Percentiles rank a stretch among this genome's conserved stretches.
Evolutionary conservation across 371 early-diverging fungal species (phyloP).

Genomic region (Syncephalis plumigaleata): DNA sequence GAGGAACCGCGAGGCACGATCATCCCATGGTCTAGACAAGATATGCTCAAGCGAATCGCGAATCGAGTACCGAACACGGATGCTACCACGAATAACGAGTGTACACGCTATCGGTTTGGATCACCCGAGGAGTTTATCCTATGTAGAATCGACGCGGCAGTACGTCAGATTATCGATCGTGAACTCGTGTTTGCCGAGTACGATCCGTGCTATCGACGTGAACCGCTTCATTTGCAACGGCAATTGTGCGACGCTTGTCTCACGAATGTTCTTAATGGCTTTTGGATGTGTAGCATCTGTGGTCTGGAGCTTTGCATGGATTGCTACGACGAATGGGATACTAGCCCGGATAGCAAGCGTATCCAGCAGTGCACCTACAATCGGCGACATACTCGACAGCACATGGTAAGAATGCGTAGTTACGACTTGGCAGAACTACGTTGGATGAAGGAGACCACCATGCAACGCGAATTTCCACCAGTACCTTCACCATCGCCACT

Average conservation of each 20-base stretch:
- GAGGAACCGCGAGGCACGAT: too few species aligned
- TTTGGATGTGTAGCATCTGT: constrained; percentile 31
- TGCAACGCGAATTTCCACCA: neutral
- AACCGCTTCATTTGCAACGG: constrained; percentile 5
- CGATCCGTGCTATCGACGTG: neutral
- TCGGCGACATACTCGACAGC: constrained; percentile 11
- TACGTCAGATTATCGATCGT: neutral
- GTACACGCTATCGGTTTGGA: too few species aligned
- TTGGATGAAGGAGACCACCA: constrained; percentile 1
- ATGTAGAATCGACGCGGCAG: too few species aligned
- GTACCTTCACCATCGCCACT: neutral
- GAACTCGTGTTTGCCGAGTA: neutral
- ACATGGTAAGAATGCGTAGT: constrained; percentile 17
- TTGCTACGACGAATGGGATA: constrained; percentile 21
- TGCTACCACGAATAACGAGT: too few species aligned
- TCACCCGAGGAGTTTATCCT: too few species aligned
- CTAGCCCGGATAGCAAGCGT: neutral
- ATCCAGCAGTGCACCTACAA: constrained; percentile 6
- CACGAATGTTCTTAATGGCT: constrained; percentile 21
- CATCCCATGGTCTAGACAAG: too few species aligned
- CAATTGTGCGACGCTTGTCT: constrained; percentile 30
- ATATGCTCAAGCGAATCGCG: too few species aligned
- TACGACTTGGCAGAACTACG: constrained; percentile 6
- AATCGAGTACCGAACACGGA: too few species aligned
- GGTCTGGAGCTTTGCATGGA: constrained; percentile 29